Base-by-base conservation (phyloP, 192 early-diverging fungal genomes). In the Backusella australiensis region DNA sequence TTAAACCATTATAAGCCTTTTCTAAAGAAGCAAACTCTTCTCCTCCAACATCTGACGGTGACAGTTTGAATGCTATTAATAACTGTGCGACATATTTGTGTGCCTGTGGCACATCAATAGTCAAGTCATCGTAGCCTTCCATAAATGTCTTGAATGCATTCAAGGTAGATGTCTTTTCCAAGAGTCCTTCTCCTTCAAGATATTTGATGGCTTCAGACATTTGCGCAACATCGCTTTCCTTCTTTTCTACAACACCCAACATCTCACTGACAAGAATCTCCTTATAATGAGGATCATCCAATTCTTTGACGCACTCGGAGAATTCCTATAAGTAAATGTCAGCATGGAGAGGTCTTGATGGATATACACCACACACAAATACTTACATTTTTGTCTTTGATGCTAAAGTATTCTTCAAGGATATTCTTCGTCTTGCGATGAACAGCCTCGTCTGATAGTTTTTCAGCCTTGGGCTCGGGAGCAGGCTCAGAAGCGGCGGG, bases 101-200 rank as follows among this genome's bases (percentile, higher is more conserved):
- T 69, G 81, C 81, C 32, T 76, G 77, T 34, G 81, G 81, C 6
- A 82, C 81, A 76, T 82, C 81, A 49, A 82, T 82, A 2, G 70
- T 78, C 46, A 82, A 69, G 73, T 82, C 81, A 65, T 82, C 81
- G 23, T 78, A 78, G 9, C 44, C 49, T 34, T 78, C 81, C 77
- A 82, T 78, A 63, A 82, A 78, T 23, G 41, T 65, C 63, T 75
- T 67, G 49, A 82, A 52, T 19, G 73, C 80, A 26, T 81, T 52
- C 29, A 69, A 32, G 29, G 34, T 78, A 11, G 74, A 15, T 34
- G 72, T 39, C 39, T 68, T 73, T 3, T 66, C 36, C 7, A 82
- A 72, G 21, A 75, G 46, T 6, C 42, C 46, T 12, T 78, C 77
- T 35, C 53, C 65, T n/a, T 78, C 34, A 7, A 80, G 68, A 12